Conservation (phyloP, 495 filamentous ascomycete species). For the Penicillium silybi region DNA sequence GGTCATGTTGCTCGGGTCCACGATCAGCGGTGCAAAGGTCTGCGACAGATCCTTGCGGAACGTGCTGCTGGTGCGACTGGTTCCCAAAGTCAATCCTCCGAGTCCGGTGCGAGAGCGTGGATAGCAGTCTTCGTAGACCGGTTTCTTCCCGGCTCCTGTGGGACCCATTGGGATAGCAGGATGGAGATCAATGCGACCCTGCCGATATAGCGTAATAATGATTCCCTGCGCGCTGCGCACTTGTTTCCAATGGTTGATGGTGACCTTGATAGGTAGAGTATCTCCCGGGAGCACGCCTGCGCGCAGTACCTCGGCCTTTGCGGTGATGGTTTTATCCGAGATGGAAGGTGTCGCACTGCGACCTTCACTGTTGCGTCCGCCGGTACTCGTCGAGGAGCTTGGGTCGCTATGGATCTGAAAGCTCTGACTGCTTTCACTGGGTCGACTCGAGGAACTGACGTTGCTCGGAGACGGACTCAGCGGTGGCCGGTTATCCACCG, state of each 20-base stretch:
- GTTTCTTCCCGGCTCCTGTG: slow-evolving; percentile 58
- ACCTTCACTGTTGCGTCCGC: slow-evolving; percentile 39
- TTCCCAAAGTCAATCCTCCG: slow-evolving; percentile 75
- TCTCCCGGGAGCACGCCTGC: slow-evolving; percentile 87
- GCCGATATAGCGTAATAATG: slow-evolving; percentile 87
- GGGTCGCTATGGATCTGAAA: slow-evolving; percentile 41
- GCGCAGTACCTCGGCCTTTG: slow-evolving; percentile 77
- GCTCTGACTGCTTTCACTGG: slow-evolving; percentile 57
- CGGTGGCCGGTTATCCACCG: slow-evolving; percentile 35
- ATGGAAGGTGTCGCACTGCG: slow-evolving; percentile 40
- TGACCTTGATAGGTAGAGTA: slow-evolving; percentile 71
- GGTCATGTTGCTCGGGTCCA: slow-evolving; percentile 75
- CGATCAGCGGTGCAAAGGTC: slow-evolving; percentile 76
- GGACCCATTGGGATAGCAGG: slow-evolving; percentile 63
- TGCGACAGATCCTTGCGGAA: slow-evolving; percentile 94
- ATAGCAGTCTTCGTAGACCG: slow-evolving; percentile 76
- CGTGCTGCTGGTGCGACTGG: slow-evolving; percentile 74
- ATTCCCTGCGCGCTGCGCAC: slow-evolving; percentile 89
- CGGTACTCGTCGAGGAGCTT: slow-evolving; percentile 34
- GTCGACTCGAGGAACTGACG: slow-evolving; percentile 57
- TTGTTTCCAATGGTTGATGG: slow-evolving; percentile 77
- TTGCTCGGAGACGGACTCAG: slow-evolving; percentile 60
- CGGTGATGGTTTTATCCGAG: slow-evolving; percentile 68
- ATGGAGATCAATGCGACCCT: slow-evolving; percentile 86
- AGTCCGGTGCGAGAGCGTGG: slow-evolving; percentile 69